Evolutionary conservation across 805 yeast genomes (phyloP).

Genomic region (Ogataea corticis): DNA sequence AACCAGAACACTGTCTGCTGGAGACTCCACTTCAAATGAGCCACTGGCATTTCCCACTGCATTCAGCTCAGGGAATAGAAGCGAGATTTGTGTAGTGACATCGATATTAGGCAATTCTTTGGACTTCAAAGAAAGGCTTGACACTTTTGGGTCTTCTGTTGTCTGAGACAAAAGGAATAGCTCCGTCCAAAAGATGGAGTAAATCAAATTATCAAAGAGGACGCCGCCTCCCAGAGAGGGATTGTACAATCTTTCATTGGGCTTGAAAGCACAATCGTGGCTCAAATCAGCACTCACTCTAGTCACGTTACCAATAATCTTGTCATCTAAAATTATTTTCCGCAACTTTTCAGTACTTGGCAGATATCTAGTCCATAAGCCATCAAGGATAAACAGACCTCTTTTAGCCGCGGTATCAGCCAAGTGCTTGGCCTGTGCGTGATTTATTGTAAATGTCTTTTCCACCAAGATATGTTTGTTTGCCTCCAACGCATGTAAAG

Average conservation of each 20-base stretch:
- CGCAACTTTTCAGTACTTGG: slow-evolving; percentile 42
- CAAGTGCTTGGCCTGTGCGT: slow-evolving; percentile 43
- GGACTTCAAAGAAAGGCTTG: slow-evolving; percentile 35
- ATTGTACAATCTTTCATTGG: slow-evolving; percentile 37
- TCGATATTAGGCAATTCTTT: slow-evolving; percentile 41
- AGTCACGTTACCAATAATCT: slow-evolving; percentile 43
- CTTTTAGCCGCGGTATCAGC: slow-evolving; percentile 43
- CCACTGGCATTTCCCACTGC: slow-evolving; percentile 39
- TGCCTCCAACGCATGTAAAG: slow-evolving; percentile 41
- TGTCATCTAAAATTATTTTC: slow-evolving; percentile 35
- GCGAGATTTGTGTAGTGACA: slow-evolving; percentile 37
- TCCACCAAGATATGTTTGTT: slow-evolving; percentile 55
- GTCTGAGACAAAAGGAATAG: slow-evolving; percentile 36
- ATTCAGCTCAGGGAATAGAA: slow-evolving; percentile 39
- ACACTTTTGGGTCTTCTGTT: slow-evolving; percentile 25
- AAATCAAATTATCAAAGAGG: slow-evolving; percentile 53
- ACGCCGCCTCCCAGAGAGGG: slow-evolving; percentile 57
- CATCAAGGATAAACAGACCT: slow-evolving; percentile 53
- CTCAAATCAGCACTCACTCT: slow-evolving; percentile 45
- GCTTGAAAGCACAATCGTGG: slow-evolving; percentile 7
- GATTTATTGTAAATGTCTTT: slow-evolving; percentile 54
- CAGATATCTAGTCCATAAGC: slow-evolving; percentile 54
- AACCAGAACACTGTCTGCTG: slow-evolving; percentile 12
- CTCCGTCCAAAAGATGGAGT: slow-evolving; percentile 47
- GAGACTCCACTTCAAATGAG: slow-evolving; percentile 14